Conservation (phyloP, 352 stramenopile species). For the Peronospora tabacina region DNA sequence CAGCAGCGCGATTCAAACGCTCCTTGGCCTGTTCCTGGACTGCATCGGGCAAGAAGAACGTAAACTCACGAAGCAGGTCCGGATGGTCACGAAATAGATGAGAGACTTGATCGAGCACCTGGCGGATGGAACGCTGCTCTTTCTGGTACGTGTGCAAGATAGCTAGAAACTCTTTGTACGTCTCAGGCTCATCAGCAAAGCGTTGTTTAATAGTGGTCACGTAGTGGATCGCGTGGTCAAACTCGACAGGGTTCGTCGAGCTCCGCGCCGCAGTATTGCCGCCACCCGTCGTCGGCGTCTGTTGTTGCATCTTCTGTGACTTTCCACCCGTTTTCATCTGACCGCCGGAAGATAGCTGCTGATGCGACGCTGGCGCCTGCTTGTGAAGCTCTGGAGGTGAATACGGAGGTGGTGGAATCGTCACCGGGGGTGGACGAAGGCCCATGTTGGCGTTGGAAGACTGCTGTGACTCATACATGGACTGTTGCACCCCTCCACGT, state of each 20-base stretch:
- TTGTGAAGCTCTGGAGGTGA: slow-evolving; percentile 46
- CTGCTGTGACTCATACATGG: slow-evolving; percentile 36
- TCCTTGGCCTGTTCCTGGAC: slow-evolving; percentile 97
- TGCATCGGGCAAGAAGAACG: slow-evolving; percentile 98
- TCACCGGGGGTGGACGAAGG: slow-evolving; percentile 58
- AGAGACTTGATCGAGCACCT: slow-evolving; percentile 96
- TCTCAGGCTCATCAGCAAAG: slow-evolving; percentile 95
- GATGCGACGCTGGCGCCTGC: slow-evolving; percentile 38
- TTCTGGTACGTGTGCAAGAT: slow-evolving; percentile 99
- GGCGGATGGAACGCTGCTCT: slow-evolving; percentile 97
- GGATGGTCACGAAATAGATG: slow-evolving; percentile 98
- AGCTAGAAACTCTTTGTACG: slow-evolving; percentile 98
- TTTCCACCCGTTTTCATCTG: slow-evolving; percentile 31
- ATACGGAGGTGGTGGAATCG: slow-evolving; percentile 61
- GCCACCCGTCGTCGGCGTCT: slow-evolving; percentile 14
- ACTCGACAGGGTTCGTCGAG: slow-evolving; percentile 91
- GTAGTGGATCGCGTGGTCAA: slow-evolving; percentile 99
- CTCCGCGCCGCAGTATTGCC: slow-evolving; percentile 29
- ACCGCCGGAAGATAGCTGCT: slow-evolving; percentile 32
- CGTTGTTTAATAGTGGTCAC: slow-evolving; percentile 99
- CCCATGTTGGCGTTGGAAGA: slow-evolving; percentile 30
- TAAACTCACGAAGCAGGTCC: slow-evolving; percentile 99
- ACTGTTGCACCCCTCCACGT: slow-evolving; percentile 26
- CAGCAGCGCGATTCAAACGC: slow-evolving; percentile 90
- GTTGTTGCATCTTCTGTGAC: slow-evolving; percentile 57